Evolutionary conservation across 176 grass and related monocot genomes (phyloP).

Genomic region (Metroxylon sagu): DNA sequence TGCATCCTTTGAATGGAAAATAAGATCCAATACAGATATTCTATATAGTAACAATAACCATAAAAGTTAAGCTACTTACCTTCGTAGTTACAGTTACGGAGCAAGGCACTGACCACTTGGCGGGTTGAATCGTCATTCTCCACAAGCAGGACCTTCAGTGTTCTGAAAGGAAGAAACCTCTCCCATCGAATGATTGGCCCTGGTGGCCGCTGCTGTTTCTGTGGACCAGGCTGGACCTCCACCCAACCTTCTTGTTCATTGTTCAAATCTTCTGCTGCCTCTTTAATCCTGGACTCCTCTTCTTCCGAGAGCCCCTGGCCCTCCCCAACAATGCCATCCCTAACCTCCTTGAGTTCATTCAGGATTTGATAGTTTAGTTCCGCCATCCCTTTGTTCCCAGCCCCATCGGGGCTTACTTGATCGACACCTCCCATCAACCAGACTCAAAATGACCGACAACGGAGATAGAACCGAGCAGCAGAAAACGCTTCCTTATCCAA

Average conservation of each 20-base stretch:
- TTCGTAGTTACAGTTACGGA: constrained; percentile 81
- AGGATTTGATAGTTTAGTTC: background rate
- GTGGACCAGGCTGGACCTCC: constrained; percentile 11
- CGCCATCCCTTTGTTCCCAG: constrained; percentile 19
- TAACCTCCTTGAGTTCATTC: constrained; percentile 7
- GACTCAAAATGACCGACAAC: constrained; percentile 29
- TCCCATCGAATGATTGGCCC: constrained; percentile 51
- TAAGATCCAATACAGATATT: too few relatives aligned
- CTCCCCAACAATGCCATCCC: constrained; percentile 18
- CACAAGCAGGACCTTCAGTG: constrained; percentile 60
- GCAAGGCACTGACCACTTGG: constrained; percentile 72
- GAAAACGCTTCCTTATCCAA: constrained; percentile 9
- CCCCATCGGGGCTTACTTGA: constrained; percentile 25
- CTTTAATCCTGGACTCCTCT: constrained; percentile 30
- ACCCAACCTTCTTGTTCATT: constrained; percentile 14
- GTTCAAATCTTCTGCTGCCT: constrained; percentile 17
- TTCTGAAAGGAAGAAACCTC: constrained; percentile 66
- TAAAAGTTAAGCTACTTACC: constrained; percentile 28
- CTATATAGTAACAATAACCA: too few relatives aligned
- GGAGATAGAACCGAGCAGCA: constrained; percentile 4
- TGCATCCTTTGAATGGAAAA: too few relatives aligned
- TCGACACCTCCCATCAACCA: constrained; percentile 45
- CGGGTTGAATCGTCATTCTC: constrained; percentile 85
- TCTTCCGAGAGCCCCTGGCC: constrained; percentile 24
- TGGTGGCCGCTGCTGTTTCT: constrained; percentile 37